Evolutionary conservation across 768 basidiomycete genomes (phyloP), one percentile per base, ranked within the genome.

Genomic region (Holtermanniella nyarrowii): DNA sequence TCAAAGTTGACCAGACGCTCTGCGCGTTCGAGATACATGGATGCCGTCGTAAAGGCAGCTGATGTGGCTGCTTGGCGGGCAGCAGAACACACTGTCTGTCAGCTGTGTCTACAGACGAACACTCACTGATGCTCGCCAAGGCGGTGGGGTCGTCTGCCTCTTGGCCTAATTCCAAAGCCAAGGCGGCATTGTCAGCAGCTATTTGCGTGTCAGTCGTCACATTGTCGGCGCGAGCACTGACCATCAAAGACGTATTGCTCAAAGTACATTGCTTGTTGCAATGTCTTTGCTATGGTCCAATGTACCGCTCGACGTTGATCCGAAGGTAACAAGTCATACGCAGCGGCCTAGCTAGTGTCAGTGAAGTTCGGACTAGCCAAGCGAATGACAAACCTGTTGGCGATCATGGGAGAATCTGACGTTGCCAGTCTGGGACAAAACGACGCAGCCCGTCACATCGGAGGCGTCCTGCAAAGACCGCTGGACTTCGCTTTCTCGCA

Each of bases 361-460:
- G n/a, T n/a, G n/a, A n/a, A n/a, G n/a, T n/a, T n/a, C n/a, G n/a
- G n/a, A n/a, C n/a, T n/a, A n/a, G n/a, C n/a, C n/a, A n/a, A n/a
- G n/a, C n/a, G n/a, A n/a, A n/a, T n/a, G 3, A 56, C 58, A 27
- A 24, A 60, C 59, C 26, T 52, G 50, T 27, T 52, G 57, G 0
- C 61, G 54, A 44, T 68, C 63, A 51, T 68, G 63, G 0, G 57
- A 41, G 52, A 65, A 68, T 1, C 48, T 31, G 12, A 55, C 54
- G 23, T 21, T 18, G 12, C 20, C 10, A 7, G 48, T 16, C 3
- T 44, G 44, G 3, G 44, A 23, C 3, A 52, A n/a, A 0, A 50
- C 24, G 16, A 60, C 13, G 4, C 47, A 45, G 1, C 60, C 63
- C 2, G 52, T 54, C 2, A 16, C 44, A 14, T 37, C n/a, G 14